These are phyloP conservation scores for Lodderomyces parapsilosis DNA, from an alignment of 1,139 yeast species.

Conservation along the genomic window DNA sequence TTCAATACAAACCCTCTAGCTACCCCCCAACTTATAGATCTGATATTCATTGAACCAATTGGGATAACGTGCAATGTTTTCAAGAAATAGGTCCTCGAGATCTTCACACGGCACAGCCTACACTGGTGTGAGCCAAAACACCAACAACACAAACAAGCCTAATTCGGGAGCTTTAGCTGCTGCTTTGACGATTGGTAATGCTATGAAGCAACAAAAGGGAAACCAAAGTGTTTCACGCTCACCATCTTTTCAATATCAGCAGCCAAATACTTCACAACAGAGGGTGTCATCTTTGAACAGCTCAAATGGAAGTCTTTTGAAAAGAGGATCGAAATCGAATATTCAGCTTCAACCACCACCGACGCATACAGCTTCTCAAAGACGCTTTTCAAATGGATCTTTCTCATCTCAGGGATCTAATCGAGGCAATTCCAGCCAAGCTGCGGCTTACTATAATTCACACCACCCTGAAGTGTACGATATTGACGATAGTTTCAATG, in stretches of 20 bases:
- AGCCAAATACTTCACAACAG: slow-evolving; percentile 4
- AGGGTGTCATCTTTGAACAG: slow-evolving; percentile 4
- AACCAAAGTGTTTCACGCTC: slow-evolving; percentile 6
- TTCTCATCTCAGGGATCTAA: slow-evolving; percentile 13
- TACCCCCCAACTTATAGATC: too few species aligned
- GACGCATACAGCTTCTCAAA: slow-evolving; percentile 11
- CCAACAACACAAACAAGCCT: slow-evolving; percentile 35
- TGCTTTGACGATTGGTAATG: slow-evolving; percentile 44
- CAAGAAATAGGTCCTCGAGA: slow-evolving; percentile 37
- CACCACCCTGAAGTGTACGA: slow-evolving; percentile 18
- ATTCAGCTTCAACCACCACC: slow-evolving; percentile 7
- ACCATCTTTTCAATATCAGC: slow-evolving; percentile 4
- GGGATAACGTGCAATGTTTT: slow-evolving; percentile 24
- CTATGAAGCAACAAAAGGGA: slow-evolving; percentile 11
- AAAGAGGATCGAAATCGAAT: slow-evolving; percentile 15
- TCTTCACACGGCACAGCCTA: slow-evolving; percentile 34
- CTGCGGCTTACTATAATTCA: slow-evolving; percentile 2
- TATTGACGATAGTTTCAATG: slow-evolving; percentile 31
- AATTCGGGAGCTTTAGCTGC: slow-evolving; percentile 46
- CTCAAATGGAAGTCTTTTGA: slow-evolving; percentile 17
- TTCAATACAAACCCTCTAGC: too few species aligned
- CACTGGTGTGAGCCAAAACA: slow-evolving; percentile 44
- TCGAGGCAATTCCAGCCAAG: slow-evolving; percentile 5
- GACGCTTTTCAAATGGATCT: slow-evolving; percentile 18
- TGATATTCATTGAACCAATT: background rate